Percentiles rank a stretch among this genome's conserved stretches.
Evolutionary conservation across 2,329 filamentous ascomycete genomes (phyloP).

Genomic region (Dactylella cylindrospora): DNA sequence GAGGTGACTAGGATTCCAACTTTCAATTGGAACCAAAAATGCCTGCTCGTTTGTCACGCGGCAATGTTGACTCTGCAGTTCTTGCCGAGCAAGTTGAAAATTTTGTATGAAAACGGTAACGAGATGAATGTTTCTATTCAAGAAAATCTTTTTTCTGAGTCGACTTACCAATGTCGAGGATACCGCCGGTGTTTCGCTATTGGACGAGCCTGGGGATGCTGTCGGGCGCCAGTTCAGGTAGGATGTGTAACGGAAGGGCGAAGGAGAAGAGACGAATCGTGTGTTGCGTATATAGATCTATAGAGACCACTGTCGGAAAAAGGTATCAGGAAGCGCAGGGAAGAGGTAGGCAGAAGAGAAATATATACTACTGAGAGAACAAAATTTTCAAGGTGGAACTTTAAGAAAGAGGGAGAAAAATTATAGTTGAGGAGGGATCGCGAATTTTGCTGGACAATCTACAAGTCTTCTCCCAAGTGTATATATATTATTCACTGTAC

Average conservation of each 20-base stretch:
- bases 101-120: background rate
- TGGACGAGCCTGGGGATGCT: too few relatives aligned
- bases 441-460: too few relatives aligned
- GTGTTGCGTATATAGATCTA: conserved; percentile 35
- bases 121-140: background rate
- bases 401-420: too few relatives aligned
- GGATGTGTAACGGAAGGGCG: conserved; percentile 4
- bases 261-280: conserved; percentile 17
- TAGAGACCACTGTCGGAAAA: too few relatives aligned
- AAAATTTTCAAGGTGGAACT: too few relatives aligned
- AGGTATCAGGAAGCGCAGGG: conserved; percentile 11
- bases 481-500: too few relatives aligned
- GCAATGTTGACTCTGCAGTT: conserved; percentile 6
- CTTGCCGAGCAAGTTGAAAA: background rate
- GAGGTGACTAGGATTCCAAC: conserved; percentile 13
- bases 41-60: conserved; percentile 33
- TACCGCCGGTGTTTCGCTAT: conserved; percentile 7
- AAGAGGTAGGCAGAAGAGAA: too few relatives aligned
- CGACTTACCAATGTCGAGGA: conserved; percentile 16
- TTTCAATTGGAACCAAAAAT: too few relatives aligned
- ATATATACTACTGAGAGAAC: too few relatives aligned
- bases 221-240: too few relatives aligned
- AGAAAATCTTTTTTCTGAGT: conserved; percentile 8
- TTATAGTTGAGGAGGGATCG: too few relatives aligned
- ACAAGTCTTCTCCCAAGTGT: too few relatives aligned